Evolutionary conservation across 208 protist genomes (phyloP), one percentile per base, ranked within the genome.

Genomic region (Porcisia deanei): DNA sequence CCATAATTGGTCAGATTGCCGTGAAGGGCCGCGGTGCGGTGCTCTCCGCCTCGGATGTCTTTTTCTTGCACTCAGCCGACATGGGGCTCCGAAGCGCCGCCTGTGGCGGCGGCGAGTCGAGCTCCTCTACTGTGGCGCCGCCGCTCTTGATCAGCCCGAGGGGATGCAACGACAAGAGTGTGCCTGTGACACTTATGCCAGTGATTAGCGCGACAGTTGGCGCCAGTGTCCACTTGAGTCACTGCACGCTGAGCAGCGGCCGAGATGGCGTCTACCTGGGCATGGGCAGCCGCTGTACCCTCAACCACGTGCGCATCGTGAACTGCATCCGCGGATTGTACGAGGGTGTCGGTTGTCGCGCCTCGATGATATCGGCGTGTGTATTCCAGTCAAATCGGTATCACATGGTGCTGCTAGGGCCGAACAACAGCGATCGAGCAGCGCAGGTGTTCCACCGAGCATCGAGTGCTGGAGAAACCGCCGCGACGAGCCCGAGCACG

Each of bases 291-390:
- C 39, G 61, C 47, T 86, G 81, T 41, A 81, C 79, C 43, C 69
- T 91, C 34, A 60, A 57, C 43, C 39, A 63, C 55, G 80, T 83
- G 22, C 39, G 59, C 22, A 77, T 91, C 16, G 66, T 81, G 12
- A 88, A 91, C 79, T 94, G 89, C 71, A 78, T 86, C 22, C 82
- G 89, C 16, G 89, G 89, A 2, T 52, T 91, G 9, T 91, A 94
- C 49, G 89, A 94, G 70, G 87, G 89, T 6, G 85, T 94, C 6
- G 81, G 88, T 49, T 94, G 89, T 65, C 69, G 68, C 37, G 76
- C 74, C 22, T 71, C 65, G 3, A 69, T 81, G 37, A 53, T 81
- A 18, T 55, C 68, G 3, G 30, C 43, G 9, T 91, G 87, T 79
- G 47, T 16, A 12, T 88, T 91, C 16, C 65, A 76, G n/a, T 71